A percentile compares a stretch with the other conserved stretches of the same genome.
Evolutionary conservation across 768 basidiomycete species (phyloP).

Genomic region (Crepidotus variabilis): DNA sequence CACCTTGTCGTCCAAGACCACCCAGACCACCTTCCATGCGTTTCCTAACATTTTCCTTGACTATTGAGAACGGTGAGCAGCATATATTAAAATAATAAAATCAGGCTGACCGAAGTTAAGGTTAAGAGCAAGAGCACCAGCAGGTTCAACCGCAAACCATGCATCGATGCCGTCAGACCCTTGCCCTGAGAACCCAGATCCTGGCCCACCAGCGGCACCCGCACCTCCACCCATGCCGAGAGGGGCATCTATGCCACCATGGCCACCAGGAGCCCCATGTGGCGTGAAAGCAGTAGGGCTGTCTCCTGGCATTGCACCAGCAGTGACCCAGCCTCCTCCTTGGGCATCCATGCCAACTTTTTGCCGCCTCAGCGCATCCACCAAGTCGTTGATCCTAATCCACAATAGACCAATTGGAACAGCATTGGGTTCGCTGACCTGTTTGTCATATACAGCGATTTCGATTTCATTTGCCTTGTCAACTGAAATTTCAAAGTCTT

Average conservation of each 20-base stretch:
- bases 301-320: conserved; percentile 80
- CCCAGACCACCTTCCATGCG: conserved; percentile 83
- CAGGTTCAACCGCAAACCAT: conserved; percentile 97
- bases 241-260: conserved; percentile 45
- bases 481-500: conserved; percentile 93
- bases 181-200: conserved; percentile 31
- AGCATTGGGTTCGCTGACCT: conserved; percentile 73
- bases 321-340: conserved; percentile 89
- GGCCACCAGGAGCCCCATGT: conserved; percentile 20
- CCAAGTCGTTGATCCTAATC: conserved; percentile 90
- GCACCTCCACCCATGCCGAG: conserved; percentile 46
- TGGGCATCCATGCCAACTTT: conserved; percentile 90
- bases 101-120: conserved; percentile 83
- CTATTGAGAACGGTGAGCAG: conserved; percentile 36
- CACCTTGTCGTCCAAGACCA: conserved; percentile 95
- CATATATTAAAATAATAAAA: conserved; percentile 6
- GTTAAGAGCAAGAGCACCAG: conserved; percentile 84
- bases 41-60: conserved; percentile 97
- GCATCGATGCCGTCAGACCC: conserved; percentile 83
- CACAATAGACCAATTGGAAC: conserved; percentile 93
- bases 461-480: conserved; percentile 99
- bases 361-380: conserved; percentile 89
- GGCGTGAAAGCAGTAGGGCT: conserved; percentile 27
- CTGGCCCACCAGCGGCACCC: conserved; percentile 31
- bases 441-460: conserved; percentile 92